Conservation (phyloP, 2,329 filamentous ascomycete species). For the Alternaria conjuncta region DNA sequence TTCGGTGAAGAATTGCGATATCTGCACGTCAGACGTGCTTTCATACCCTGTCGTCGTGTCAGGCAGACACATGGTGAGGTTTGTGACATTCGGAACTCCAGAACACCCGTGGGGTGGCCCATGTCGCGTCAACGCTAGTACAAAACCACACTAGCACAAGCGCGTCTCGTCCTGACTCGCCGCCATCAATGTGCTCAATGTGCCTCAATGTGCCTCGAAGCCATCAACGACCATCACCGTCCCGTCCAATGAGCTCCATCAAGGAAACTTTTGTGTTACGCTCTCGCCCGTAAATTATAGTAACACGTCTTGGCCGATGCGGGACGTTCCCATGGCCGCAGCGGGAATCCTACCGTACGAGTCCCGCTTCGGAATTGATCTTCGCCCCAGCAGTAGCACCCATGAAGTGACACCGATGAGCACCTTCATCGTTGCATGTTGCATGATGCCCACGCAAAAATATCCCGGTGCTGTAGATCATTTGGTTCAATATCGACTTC, state of each 20-base stretch:
- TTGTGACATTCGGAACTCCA: neutral
- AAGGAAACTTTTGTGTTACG: neutral
- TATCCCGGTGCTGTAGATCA: neutral
- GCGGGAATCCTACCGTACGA: neutral
- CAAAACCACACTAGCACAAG: neutral
- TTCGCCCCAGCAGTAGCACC: neutral
- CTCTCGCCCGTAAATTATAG: neutral
- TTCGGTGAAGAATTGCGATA: neutral
- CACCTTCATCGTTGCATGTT: neutral
- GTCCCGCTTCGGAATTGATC: neutral
- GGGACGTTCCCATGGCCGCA: neutral
- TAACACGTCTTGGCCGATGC: neutral
- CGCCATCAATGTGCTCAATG: slow-evolving; percentile 30
- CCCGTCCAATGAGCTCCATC: neutral
- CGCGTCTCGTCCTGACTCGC: neutral
- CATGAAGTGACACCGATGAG: slow-evolving; percentile 10
- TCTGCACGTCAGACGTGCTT: neutral
- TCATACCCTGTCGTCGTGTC: neutral
- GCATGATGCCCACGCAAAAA: neutral
- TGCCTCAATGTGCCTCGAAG: slow-evolving; percentile 14
- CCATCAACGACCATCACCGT: slow-evolving; percentile 1
- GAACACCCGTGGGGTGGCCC: neutral
- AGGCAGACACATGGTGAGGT: neutral
- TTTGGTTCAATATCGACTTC: neutral
- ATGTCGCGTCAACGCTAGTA: neutral